Base-by-base conservation (phyloP, 2,329 filamentous ascomycete genomes). In the Hypoxylon sp. region DNA sequence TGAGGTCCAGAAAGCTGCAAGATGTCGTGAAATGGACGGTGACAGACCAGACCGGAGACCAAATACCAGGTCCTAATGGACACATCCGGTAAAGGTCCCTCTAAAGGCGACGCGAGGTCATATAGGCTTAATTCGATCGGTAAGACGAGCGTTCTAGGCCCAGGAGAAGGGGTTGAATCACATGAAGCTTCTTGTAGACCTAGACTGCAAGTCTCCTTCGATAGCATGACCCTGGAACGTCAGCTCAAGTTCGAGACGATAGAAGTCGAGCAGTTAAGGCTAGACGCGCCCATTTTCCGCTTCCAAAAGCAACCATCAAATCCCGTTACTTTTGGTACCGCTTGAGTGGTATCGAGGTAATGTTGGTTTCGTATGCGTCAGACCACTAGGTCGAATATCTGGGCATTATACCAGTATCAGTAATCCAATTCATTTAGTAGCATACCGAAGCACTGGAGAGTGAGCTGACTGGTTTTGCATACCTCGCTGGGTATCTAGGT, bases 111-210 rank as follows among this genome's bases (percentile, higher is more conserved):
- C 34, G 42, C 31, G 17, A 45, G 29, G 15, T 37, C 31, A 55
- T 51, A 51, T 58, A 51, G 51, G 38, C 47, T 46, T 17, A 51
- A 51, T 58, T 55, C 34, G 55, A 30, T 51, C 45, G 41, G 37
- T 47, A 42, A 26, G 19, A 41, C 27, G 17, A 30, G n/a, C 26
- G 26, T 45, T 58, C 55, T 55, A 55, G 55, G 52, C 51, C 51
- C 2, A 20, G 23, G 21, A 20, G 32, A 51, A 38, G 17, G 19
- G 51, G 40, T 47, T 13, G 43, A 51, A n/a, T 45, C 38, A 37
- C 32, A 31, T 31, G 38, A 57, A 42, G 46, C 41, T 54, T 47
- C 25, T 11, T 34, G 20, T 13, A 34, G 21, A 37, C 20, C 16
- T 29, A 34, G 19, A 19, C 37, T 17, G 19, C 23, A 36, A 16